Evolutionary conservation across 2,329 filamentous ascomycete species (phyloP), one percentile per base, ranked within the genome.

Genomic region (Cladosporium sp.): DNA sequence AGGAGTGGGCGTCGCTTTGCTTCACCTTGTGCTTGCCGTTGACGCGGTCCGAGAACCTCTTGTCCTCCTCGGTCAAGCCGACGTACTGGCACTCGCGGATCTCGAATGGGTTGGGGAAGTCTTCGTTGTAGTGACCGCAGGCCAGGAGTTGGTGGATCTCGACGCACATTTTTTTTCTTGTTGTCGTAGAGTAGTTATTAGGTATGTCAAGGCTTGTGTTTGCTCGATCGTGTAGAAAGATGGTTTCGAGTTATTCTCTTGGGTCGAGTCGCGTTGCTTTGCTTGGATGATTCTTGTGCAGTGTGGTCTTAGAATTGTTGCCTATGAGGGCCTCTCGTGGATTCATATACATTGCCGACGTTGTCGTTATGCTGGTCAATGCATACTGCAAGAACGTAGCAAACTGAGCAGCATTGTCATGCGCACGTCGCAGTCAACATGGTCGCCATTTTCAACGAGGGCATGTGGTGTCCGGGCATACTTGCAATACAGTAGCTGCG

Each of bases 71-170:
- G 1, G 14, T 16, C n/a, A 62, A n/a, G 30, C 32, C 26, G 13
- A 23, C 13, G 25, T 62, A 54, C 28, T 23, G 23, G 23, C 59
- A 62, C 6, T 53, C 32, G n/a, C n/a, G 28, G 23, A 62, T 21
- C 48, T 36, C 30, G 32, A 53, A 62, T 5, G 21, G 28, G 7
- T 21, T 25, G 7, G 21, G 28, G 21, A 16, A 39, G 32, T 39
- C 14, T 10, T 36, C 14, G 46, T 62, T 51, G 30, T 54, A 26
- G 32, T 62, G 59, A 23, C 48, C 48, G 32, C 59, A 62, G 46
- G 59, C 59, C 21, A 62, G 32, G 46, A 53, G 48, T 21, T 62
- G 48, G 48, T 53, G 30, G 32, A 53, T 32, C 13, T 54, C 48
- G 30, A 53, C 21, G 48, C 59, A 54, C 59, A 54, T 61, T 7